These are phyloP conservation scores for Mediolabrus comicus DNA, from an alignment of 108 stramenopile species.

Conservation along the genomic window DNA sequence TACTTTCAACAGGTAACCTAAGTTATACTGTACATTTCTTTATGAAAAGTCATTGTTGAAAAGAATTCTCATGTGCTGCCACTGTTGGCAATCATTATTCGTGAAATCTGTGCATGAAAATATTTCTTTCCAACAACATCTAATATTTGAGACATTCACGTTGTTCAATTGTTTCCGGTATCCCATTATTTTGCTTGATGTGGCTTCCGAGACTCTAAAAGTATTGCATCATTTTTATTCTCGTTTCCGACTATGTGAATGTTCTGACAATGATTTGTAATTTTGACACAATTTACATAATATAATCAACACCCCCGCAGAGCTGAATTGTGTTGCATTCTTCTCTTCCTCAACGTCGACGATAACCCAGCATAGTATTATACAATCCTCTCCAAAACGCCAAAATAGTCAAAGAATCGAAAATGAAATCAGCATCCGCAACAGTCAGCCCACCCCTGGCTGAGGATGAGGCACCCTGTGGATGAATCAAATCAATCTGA, in stretches of 20 bases:
- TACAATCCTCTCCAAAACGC: constrained; percentile 74
- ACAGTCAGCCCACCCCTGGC: constrained; percentile 49
- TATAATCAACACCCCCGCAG: neutral
- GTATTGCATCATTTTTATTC: too few relatives aligned
- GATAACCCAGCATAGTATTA: constrained; percentile 50
- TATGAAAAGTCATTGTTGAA: neutral
- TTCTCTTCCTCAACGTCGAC: neutral
- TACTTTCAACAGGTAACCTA: neutral
- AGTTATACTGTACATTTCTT: neutral
- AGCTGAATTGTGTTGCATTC: too few relatives aligned
- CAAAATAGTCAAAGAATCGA: constrained; percentile 69
- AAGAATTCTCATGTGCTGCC: neutral
- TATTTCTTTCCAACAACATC: too few relatives aligned
- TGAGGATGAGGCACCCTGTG: constrained; percentile 8
- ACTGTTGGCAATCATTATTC: neutral
- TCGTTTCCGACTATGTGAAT: too few relatives aligned
- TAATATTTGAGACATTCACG: too few relatives aligned
- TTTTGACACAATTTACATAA: too few relatives aligned
- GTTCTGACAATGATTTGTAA: too few relatives aligned
- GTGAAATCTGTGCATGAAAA: neutral
- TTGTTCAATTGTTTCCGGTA: too few relatives aligned
- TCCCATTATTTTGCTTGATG: too few relatives aligned
- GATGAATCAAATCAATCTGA: constrained; percentile 15
- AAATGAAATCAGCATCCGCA: constrained; percentile 70
- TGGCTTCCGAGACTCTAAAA: too few relatives aligned